Evolutionary conservation across 805 yeast genomes (phyloP).

Genomic region (Ogataea trehalophila): DNA sequence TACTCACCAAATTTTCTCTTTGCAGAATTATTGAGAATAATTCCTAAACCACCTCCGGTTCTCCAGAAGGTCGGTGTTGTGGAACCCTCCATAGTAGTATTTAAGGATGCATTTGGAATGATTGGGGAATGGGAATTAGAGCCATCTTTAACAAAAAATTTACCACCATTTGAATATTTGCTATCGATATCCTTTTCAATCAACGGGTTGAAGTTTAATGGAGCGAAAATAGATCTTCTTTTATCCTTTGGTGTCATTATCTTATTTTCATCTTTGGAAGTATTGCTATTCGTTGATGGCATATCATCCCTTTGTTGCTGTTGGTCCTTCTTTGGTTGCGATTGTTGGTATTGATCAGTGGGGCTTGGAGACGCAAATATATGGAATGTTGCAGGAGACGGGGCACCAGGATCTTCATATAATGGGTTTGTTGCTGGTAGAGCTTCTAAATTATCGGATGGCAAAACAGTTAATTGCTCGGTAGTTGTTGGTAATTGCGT

Average conservation of each 20-base stretch:
- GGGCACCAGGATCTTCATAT: conserved; percentile 82
- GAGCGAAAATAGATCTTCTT: conserved; percentile 68
- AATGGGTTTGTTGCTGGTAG: conserved; percentile 43
- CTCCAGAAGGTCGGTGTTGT: conserved; percentile 23
- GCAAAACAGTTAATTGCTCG: conserved; percentile 2
- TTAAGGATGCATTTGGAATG: conserved; percentile 2
- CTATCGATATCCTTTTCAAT: conserved; percentile 74
- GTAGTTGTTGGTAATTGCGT: background rate
- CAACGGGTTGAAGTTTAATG: conserved; percentile 74
- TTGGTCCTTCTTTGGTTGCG: conserved; percentile 3
- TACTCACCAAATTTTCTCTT: conserved; percentile 4
- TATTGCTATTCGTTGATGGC: background rate
- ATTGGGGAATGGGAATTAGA: background rate
- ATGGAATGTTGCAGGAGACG: conserved; percentile 58
- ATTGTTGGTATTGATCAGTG: conserved; percentile 7
- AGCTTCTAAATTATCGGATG: too few species aligned
- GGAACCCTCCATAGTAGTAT: conserved; percentile 4
- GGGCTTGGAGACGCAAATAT: conserved; percentile 33
- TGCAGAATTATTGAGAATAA: background rate
- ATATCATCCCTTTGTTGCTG: background rate
- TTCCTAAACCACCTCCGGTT: background rate
- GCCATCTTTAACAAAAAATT: conserved; percentile 55
- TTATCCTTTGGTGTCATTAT: conserved; percentile 34
- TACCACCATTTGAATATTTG: conserved; percentile 87
- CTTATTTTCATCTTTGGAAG: conserved; percentile 7